Percentiles rank a stretch among this genome's conserved stretches.
Conservation (phyloP, 108 stramenopile genomes). For the Schizochytrium sp. region DNA sequence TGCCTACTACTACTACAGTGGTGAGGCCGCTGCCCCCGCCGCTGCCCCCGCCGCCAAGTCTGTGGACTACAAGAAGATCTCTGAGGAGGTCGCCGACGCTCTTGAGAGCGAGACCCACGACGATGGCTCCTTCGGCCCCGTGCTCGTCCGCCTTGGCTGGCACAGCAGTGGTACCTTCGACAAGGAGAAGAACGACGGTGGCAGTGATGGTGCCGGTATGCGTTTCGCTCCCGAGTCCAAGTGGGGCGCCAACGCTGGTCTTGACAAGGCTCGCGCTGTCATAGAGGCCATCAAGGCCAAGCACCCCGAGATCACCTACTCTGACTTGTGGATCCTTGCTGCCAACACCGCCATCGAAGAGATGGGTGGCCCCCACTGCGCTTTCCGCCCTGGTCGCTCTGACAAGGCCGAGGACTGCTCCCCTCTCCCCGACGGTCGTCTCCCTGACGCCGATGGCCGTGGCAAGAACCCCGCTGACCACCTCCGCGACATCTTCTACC, state of each 20-base stretch:
- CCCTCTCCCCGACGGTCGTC: conserved; percentile 81
- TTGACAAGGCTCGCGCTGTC: conserved; percentile 79
- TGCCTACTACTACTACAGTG: conserved; percentile 37
- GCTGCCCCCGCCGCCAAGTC: not conserved
- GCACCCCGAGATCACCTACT: conserved; percentile 88
- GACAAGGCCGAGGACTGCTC: conserved; percentile 81
- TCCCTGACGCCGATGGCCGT: conserved; percentile 93
- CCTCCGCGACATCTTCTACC: conserved; percentile 91
- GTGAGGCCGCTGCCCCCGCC: not conserved
- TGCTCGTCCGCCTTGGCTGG: conserved; percentile 95
- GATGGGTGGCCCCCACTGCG: conserved; percentile 84
- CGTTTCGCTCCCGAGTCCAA: conserved; percentile 89
- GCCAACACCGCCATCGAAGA: conserved; percentile 82
- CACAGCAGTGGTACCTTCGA: conserved; percentile 91
- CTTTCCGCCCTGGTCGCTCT: conserved; percentile 80
- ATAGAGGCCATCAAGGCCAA: conserved; percentile 90
- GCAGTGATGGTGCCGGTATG: conserved; percentile 92
- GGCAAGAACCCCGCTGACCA: conserved; percentile 80
- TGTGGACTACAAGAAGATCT: conserved; percentile 59
- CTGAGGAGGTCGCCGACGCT: conserved; percentile 72
- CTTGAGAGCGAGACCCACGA: conserved; percentile 73
- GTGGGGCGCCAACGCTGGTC: conserved; percentile 91
- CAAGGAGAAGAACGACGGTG: conserved; percentile 79
- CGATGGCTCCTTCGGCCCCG: conserved; percentile 78
- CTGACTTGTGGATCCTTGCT: conserved; percentile 92